These are phyloP conservation scores for Sequoiadendron giganteum DNA, from an alignment of 75 land plant species.

Conservation along the genomic window DNA sequence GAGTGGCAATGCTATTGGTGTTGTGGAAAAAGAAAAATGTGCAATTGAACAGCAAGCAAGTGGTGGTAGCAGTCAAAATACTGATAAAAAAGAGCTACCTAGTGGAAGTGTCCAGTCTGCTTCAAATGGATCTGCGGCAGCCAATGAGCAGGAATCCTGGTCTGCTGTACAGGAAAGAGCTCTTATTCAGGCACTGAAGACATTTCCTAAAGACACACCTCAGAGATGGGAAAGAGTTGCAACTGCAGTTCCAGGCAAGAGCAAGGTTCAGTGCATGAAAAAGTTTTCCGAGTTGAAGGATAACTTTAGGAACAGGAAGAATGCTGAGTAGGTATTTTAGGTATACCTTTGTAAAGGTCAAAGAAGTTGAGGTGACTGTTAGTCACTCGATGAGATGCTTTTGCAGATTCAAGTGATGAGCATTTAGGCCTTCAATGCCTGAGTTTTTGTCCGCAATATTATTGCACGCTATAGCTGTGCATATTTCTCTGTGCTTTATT, in stretches of 20 bases:
- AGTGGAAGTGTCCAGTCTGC: constrained; percentile 11
- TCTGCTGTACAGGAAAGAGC: constrained; percentile 81
- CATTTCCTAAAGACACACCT: constrained; percentile 87
- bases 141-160: constrained; percentile 71
- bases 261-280: constrained; percentile 88
- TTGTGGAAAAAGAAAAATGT: neutral
- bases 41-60: constrained; percentile 7
- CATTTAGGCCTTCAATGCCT: neutral
- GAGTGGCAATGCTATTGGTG: neutral
- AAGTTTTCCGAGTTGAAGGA: constrained; percentile 78
- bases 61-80: constrained; percentile 9
- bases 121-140: constrained; percentile 40
- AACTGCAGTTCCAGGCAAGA: constrained; percentile 90
- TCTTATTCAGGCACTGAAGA: constrained; percentile 86
- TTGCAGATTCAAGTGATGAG: neutral
- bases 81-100: constrained; percentile 8
- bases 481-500: neutral
- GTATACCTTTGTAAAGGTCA: neutral
- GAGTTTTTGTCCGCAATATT: neutral
- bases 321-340: neutral
- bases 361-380: neutral
- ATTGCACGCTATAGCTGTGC: neutral
- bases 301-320: constrained; percentile 78
- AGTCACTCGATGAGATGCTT: constrained; percentile 1
- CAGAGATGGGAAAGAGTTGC: constrained; percentile 98